Base-by-base conservation (phyloP, 306 rosid genomes). In the Pterocarpus macrocarpus region DNA sequence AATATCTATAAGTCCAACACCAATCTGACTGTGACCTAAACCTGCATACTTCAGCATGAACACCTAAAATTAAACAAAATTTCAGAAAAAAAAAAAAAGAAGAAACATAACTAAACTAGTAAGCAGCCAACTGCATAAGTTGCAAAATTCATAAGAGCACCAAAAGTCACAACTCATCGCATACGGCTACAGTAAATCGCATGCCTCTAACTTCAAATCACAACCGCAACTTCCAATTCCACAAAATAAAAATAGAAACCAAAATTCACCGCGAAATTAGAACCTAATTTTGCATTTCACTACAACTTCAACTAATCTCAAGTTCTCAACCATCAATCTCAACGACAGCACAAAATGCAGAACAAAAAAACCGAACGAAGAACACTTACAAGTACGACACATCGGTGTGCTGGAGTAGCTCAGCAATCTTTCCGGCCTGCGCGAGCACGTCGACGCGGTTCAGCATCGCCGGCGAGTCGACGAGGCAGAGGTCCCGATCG, bases 331-430 rank as follows among this genome's bases (percentile, higher is more conserved):
- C 13, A 47, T 47, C 32, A 16, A 77, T 80, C 72, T 68, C 80
- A 35, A 66, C 55, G 36, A 45, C 65, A 2, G 32, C 17, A 8
- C 45, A 77, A 80, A 81, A 80, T 70, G 67, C 13, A n/a, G 35
- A 58, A 36, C 61, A 8, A 28, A 45, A 59, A 77, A 65, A 38
- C 8, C 7, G 16, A 53, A 75, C 34, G 35, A 22, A 69, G 56
- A 47, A 79, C 94, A 80, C 97, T 90, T 79, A 93, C 99, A 93
- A 86, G 86, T 96, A 96, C 2, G 99, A 96, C 22, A 93, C 97
- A 59, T 93, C 99, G 8, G 99, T 89, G 69, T 80, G 82, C 41
- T 85, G 88, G 77, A 96, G 98, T 78, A 96, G 91, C 84, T 96
- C 98, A 30, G 95, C 94, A 70, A 96, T 93, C 89, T 88, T 90